Evolutionary conservation across 2,329 filamentous ascomycete genomes (phyloP).

Genomic region (Colletotrichum zoysiae): DNA sequence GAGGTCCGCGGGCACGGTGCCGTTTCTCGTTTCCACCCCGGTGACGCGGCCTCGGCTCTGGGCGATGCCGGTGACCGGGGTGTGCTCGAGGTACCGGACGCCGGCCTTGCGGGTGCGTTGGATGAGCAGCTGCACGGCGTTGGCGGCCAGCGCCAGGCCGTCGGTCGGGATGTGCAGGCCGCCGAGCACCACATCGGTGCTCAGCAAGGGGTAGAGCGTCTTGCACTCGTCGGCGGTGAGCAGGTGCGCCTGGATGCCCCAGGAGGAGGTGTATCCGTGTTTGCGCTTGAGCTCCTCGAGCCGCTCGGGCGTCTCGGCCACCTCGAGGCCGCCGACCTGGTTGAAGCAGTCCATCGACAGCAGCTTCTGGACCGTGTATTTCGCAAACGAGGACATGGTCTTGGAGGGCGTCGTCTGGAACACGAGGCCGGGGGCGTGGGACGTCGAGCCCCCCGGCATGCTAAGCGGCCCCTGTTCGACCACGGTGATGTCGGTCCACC

Average conservation of each 20-base stretch:
- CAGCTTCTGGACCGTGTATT: slow-evolving; percentile 73
- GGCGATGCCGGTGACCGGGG: slow-evolving; percentile 69
- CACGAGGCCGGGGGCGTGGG: slow-evolving; percentile 73
- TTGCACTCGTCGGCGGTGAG: slow-evolving; percentile 66
- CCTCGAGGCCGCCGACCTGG: slow-evolving; percentile 72
- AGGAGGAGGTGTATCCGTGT: slow-evolving; percentile 70
- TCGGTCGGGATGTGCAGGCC: slow-evolving; percentile 72
- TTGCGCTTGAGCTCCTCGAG: slow-evolving; percentile 73
- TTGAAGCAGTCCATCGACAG: slow-evolving; percentile 71
- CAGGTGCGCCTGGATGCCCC: slow-evolving; percentile 69
- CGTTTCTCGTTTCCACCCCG: slow-evolving; percentile 64
- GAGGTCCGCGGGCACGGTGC: slow-evolving; percentile 68
- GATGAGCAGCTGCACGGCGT: slow-evolving; percentile 72
- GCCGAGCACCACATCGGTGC: slow-evolving; percentile 65
- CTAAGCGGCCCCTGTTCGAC: slow-evolving; percentile 72
- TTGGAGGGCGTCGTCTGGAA: slow-evolving; percentile 72
- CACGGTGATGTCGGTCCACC: slow-evolving; percentile 74
- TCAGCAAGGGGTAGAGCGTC: slow-evolving; percentile 66
- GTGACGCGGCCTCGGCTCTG: slow-evolving; percentile 63
- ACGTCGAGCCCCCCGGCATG: slow-evolving; percentile 75
- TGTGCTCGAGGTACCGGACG: slow-evolving; percentile 68
- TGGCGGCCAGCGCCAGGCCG: slow-evolving; percentile 70
- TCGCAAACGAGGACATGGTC: slow-evolving; percentile 60
- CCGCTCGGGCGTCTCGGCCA: slow-evolving; percentile 70
- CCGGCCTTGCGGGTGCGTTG: slow-evolving; percentile 68